Percentiles rank a stretch among this genome's conserved stretches.
phyloP scores from a whole-genome alignment of 2,329 filamentous ascomycete species.

The Myriosclerotinia scirpicola region DNA sequence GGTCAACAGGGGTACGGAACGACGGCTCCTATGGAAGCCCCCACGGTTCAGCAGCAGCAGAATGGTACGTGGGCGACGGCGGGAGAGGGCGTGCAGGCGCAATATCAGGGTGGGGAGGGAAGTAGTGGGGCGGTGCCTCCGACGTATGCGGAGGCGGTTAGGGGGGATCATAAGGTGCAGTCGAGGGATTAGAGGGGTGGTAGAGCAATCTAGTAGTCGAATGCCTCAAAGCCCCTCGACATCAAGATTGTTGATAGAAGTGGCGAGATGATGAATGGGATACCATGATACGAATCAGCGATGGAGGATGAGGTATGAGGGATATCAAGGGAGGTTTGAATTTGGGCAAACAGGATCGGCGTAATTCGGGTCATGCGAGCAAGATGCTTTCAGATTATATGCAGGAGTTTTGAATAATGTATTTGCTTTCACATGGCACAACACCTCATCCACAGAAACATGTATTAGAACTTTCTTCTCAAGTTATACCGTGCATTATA shows the following conservation, averaged over 20 bases:
- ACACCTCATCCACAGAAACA: neutral
- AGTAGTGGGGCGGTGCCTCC: conserved; percentile 63
- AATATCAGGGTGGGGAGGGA: conserved; percentile 47
- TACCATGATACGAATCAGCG: neutral
- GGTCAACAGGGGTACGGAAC: conserved; percentile 38
- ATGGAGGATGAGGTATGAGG: neutral
- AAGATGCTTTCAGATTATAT: neutral
- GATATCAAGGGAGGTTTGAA: neutral
- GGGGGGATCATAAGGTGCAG: conserved; percentile 90
- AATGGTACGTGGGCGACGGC: conserved; percentile 39
- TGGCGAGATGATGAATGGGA: neutral
- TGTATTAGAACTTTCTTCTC: conserved; percentile 4
- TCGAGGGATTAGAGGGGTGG: conserved; percentile 34
- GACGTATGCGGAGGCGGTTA: conserved; percentile 85
- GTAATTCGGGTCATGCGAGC: neutral
- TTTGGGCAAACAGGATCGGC: neutral
- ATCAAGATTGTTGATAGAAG: no score
- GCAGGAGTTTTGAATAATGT: neutral
- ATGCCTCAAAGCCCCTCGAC: no score
- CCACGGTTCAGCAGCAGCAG: conserved; percentile 41
- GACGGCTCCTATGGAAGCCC: conserved; percentile 38
- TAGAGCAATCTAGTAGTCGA: no score
- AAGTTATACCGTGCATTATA: conserved; percentile 5
- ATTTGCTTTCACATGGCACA: conserved; percentile 3
- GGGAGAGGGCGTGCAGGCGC: conserved; percentile 34